Evolutionary conservation across 2,329 filamentous ascomycete species (phyloP).

Genomic region (Colletotrichum liaoningense): DNA sequence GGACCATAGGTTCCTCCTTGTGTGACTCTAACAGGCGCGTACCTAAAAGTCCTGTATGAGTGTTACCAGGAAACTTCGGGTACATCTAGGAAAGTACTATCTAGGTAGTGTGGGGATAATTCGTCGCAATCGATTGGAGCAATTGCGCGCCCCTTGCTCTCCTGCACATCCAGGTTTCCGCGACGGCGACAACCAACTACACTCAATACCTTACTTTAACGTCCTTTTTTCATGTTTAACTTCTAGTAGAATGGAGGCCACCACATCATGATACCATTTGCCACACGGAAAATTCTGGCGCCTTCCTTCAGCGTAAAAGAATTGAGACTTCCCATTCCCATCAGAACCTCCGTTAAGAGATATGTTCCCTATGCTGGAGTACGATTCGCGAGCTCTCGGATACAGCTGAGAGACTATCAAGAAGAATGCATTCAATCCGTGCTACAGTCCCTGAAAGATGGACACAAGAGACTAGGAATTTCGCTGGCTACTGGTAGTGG

Average conservation of each 20-base stretch:
- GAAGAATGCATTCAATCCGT: conserved; percentile 92
- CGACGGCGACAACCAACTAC: background rate
- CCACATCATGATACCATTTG: conserved; percentile 10
- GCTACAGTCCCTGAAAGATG: conserved; percentile 73
- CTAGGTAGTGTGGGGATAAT: background rate
- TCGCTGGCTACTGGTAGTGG: conserved; percentile 90
- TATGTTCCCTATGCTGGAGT: background rate
- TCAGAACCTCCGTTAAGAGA: background rate
- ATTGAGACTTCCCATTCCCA: background rate
- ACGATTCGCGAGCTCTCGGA: conserved; percentile 24
- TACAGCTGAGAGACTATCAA: conserved; percentile 85
- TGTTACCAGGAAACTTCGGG: background rate
- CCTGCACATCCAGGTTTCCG: background rate
- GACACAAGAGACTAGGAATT: conserved; percentile 83
- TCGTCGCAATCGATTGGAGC: background rate
- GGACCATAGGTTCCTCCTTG: background rate
- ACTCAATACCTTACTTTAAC: background rate
- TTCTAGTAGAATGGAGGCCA: background rate
- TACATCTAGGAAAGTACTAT: background rate
- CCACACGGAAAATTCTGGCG: background rate
- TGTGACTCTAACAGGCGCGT: background rate
- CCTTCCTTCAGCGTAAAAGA: background rate
- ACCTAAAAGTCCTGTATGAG: background rate
- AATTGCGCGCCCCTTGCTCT: background rate
- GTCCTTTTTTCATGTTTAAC: background rate